These are phyloP conservation scores for Maudiozyma serrabonitensis DNA, from an alignment of 805 yeast genomes.

Conservation along the genomic window DNA sequence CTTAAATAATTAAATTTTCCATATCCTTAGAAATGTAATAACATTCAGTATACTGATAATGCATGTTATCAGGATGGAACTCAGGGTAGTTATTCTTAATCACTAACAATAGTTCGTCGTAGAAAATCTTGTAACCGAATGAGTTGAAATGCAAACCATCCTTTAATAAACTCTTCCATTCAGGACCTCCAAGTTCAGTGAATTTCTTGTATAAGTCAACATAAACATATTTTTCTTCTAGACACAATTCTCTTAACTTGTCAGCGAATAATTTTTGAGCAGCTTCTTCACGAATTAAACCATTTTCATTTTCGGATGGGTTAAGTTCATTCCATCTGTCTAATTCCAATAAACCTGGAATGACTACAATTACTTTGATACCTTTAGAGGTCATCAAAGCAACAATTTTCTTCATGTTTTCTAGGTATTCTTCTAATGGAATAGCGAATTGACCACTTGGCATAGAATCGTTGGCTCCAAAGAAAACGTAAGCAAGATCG, in stretches of 20 bases:
- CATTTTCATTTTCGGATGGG: constrained; percentile 29
- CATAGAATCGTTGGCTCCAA: constrained; percentile 75
- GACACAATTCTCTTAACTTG: constrained; percentile 39
- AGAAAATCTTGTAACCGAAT: constrained; percentile 42
- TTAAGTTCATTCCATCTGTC: constrained; percentile 31
- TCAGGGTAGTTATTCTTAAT: constrained; percentile 41
- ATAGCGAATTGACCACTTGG: constrained; percentile 39
- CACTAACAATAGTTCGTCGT: constrained; percentile 32
- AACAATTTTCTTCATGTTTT: constrained; percentile 40
- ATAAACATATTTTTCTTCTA: constrained; percentile 39
- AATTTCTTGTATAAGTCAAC: constrained; percentile 45
- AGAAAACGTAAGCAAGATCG: constrained; percentile 46
- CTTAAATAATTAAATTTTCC: not conserved
- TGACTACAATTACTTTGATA: constrained; percentile 47
- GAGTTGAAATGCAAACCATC: constrained; percentile 59
- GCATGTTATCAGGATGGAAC: constrained; percentile 33
- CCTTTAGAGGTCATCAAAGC: constrained; percentile 31
- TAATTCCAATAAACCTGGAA: constrained; percentile 53
- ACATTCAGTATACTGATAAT: constrained; percentile 32
- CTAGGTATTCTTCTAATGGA: constrained; percentile 37
- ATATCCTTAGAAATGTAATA: not conserved
- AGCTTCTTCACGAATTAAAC: constrained; percentile 38
- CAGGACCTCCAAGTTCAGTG: constrained; percentile 28
- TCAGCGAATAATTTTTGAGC: constrained; percentile 41
- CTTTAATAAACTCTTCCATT: constrained; percentile 33